Percentiles rank a stretch among this genome's conserved stretches.
These are phyloP conservation scores for Candolleomyces efflorescens DNA, from an alignment of 768 basidiomycete species.

Conservation along the genomic window DNA sequence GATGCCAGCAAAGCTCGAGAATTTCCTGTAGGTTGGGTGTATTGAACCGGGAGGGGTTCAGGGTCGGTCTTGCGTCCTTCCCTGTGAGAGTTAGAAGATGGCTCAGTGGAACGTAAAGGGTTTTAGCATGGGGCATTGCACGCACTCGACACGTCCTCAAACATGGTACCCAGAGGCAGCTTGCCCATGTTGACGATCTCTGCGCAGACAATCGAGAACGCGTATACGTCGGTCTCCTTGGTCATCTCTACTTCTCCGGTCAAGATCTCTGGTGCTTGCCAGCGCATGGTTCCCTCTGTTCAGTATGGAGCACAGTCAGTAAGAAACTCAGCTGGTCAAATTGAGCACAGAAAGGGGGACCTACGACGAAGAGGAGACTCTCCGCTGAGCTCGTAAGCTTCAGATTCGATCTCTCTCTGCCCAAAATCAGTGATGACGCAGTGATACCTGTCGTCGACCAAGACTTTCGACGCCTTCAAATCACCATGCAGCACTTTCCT, in stretches of 20 bases:
- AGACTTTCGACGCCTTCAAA: constrained; percentile 76
- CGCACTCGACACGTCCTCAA: constrained; percentile 49
- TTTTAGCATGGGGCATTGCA: not conserved
- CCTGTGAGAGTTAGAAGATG: constrained; percentile 25
- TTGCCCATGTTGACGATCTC: constrained; percentile 62
- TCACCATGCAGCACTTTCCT: constrained; percentile 74
- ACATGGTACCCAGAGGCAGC: constrained; percentile 46
- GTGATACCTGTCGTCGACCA: constrained; percentile 60
- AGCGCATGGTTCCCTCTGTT: constrained; percentile 60
- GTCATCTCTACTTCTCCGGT: constrained; percentile 44
- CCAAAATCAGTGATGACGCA: constrained; percentile 84
- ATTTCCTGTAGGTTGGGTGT: constrained; percentile 37
- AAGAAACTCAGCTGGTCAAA: not conserved
- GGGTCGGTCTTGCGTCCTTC: constrained; percentile 45
- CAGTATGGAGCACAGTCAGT: not conserved
- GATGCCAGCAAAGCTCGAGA: constrained; percentile 51
- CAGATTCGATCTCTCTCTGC: constrained; percentile 74
- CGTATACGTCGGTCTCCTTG: constrained; percentile 59
- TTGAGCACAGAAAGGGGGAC: constrained; percentile 17
- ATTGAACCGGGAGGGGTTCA: constrained; percentile 28
- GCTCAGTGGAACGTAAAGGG: constrained; percentile 6
- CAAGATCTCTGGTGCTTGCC: constrained; percentile 71
- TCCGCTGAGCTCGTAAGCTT: constrained; percentile 60
- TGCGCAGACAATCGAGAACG: constrained; percentile 61
- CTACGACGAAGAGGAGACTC: constrained; percentile 38